These are phyloP conservation scores for Meira miltonrushii DNA, from an alignment of 1,284 basidiomycete species.

Conservation along the genomic window DNA sequence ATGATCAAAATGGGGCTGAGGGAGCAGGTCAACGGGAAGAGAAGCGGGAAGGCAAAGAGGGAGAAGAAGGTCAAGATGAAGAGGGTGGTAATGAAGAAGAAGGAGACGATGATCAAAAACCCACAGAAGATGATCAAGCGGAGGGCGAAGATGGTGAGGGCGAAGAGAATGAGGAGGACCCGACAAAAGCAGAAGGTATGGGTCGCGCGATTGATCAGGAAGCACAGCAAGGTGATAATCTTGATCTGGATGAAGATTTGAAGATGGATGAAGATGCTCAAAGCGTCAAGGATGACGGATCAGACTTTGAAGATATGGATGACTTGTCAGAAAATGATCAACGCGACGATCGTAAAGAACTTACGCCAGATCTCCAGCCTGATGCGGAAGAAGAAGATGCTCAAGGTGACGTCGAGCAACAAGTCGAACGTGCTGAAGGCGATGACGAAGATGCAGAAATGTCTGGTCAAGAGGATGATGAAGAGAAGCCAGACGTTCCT, in stretches of 20 bases:
- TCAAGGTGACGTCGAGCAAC: constrained; percentile 30
- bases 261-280: constrained; percentile 29
- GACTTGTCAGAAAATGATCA: constrained; percentile 60
- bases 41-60: constrained; percentile 14
- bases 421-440: constrained; percentile 19
- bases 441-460: constrained; percentile 28
- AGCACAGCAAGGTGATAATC: constrained; percentile 49
- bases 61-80: constrained; percentile 17
- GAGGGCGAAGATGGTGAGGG: constrained; percentile 25
- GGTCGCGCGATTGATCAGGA: constrained; percentile 50
- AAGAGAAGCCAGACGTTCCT: constrained; percentile 6
- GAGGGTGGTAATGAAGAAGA: constrained; percentile 12
- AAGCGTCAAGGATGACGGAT: background rate
- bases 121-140: constrained; percentile 17
- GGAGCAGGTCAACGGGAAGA: constrained; percentile 46
- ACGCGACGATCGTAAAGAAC: constrained; percentile 69
- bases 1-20: constrained; percentile 55
- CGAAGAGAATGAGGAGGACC: constrained; percentile 34
- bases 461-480: constrained; percentile 18
- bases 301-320: constrained; percentile 39
- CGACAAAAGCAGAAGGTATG: constrained; percentile 53
- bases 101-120: constrained; percentile 14
- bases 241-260: constrained; percentile 45
- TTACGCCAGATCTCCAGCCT: constrained; percentile 62
- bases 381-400: constrained; percentile 39